Conservation (phyloP, 2,329 filamentous ascomycete genomes). For the Exophiala alcalophila region DNA sequence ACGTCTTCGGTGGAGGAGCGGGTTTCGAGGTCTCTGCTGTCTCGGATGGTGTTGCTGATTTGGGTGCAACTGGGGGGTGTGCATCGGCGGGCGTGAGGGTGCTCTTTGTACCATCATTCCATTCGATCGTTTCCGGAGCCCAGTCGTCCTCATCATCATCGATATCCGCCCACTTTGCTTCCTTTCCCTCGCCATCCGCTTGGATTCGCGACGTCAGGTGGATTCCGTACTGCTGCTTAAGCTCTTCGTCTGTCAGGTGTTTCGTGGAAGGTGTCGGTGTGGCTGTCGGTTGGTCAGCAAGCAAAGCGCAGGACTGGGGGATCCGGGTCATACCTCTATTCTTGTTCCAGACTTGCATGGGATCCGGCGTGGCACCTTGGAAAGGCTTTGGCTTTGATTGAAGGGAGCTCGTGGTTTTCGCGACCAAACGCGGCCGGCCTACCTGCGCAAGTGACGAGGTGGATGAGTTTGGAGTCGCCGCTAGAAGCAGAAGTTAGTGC, state of each 20-base stretch:
- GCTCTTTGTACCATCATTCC: slow-evolving; percentile 67
- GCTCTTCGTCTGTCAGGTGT: slow-evolving; percentile 65
- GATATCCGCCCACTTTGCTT: slow-evolving; percentile 67
- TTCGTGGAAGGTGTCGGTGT: slow-evolving; percentile 52
- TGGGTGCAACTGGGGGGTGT: slow-evolving; percentile 25
- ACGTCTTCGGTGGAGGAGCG: slow-evolving; percentile 30
- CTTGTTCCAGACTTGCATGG: slow-evolving; percentile 69
- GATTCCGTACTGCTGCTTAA: slow-evolving; percentile 67
- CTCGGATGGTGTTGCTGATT: slow-evolving; percentile 28
- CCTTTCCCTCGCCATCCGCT: slow-evolving; percentile 59
- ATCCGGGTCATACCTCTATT: slow-evolving; percentile 55
- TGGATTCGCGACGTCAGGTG: slow-evolving; percentile 64
- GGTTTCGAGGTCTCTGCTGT: slow-evolving; percentile 30
- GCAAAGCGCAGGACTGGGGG: slow-evolving; percentile 1
- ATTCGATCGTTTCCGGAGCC: slow-evolving; percentile 64
- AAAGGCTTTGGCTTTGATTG: slow-evolving; percentile 51
- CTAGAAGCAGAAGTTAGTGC: slow-evolving; percentile 32
- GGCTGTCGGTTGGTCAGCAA: slow-evolving; percentile 48
- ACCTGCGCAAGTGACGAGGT: slow-evolving; percentile 42
- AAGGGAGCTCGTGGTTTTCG: slow-evolving; percentile 57
- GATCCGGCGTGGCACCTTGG: slow-evolving; percentile 56
- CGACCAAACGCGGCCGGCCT: slow-evolving; percentile 60
- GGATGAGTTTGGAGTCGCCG: slow-evolving; percentile 40
- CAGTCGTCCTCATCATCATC: slow-evolving; percentile 66
- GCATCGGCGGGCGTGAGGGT: slow-evolving; percentile 50